A percentile compares a stretch with the other conserved stretches of the same genome.
Evolutionary conservation across 2,329 filamentous ascomycete genomes (phyloP).

Genomic region (Ascosphaera acerosa): DNA sequence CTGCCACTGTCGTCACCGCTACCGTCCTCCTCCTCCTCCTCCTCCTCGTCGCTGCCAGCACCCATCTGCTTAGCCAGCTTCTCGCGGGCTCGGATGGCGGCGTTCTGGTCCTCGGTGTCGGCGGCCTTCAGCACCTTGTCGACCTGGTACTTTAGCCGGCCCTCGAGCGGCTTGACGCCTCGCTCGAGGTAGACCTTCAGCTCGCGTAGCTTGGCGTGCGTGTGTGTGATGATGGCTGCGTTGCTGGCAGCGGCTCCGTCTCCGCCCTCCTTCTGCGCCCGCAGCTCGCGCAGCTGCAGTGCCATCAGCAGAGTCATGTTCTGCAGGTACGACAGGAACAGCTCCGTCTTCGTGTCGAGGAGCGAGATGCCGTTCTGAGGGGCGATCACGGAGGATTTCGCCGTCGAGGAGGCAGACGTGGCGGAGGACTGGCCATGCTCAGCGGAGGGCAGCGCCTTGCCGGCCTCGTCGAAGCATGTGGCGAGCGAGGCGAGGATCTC

Average conservation of each 20-base stretch:
- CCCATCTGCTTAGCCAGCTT: slow-evolving; percentile 16
- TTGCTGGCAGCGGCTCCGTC: slow-evolving; percentile 13
- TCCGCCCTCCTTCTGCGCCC: slow-evolving; percentile 7
- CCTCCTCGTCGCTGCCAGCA: slow-evolving; percentile 3
- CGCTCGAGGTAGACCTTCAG: slow-evolving; percentile 81
- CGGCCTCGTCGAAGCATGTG: slow-evolving; percentile 4
- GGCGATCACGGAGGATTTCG: slow-evolving; percentile 36
- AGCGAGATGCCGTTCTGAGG: slow-evolving; percentile 75
- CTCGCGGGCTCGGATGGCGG: slow-evolving; percentile 12
- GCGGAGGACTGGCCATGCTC: too few relatives aligned
- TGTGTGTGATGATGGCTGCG: slow-evolving; percentile 9
- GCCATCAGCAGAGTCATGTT: slow-evolving; percentile 76
- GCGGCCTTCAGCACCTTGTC: slow-evolving; percentile 81
- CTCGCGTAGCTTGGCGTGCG: slow-evolving; percentile 48
- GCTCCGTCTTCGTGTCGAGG: slow-evolving; percentile 84
- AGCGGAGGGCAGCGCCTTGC: not conserved
- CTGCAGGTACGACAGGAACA: slow-evolving; percentile 89
- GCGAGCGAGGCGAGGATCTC: slow-evolving; percentile 4
- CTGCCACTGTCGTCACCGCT: slow-evolving; percentile 9
- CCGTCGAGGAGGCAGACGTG: slow-evolving; percentile 7
- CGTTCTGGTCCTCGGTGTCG: slow-evolving; percentile 30
- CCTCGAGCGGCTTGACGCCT: slow-evolving; percentile 72
- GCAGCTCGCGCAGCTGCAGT: slow-evolving; percentile 42
- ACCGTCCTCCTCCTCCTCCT: not conserved
- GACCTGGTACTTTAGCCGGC: slow-evolving; percentile 79